Evolutionary conservation across 176 grass and related monocot genomes (phyloP), one percentile per base, ranked within the genome.

Genomic region (Zea luxurians): DNA sequence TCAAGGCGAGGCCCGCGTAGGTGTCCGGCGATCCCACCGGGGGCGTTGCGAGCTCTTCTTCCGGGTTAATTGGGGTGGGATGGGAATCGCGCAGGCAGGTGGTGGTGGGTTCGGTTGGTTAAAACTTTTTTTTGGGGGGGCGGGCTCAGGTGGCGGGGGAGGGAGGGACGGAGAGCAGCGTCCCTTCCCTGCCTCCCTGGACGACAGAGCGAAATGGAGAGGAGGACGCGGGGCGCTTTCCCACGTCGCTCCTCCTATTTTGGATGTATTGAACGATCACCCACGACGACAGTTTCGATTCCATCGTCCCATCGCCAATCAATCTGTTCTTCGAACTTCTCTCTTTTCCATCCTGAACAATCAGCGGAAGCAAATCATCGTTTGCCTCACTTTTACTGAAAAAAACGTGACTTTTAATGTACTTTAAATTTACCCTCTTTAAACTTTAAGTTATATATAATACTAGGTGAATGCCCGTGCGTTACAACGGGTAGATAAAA

Each of bases 41-140:
- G 61, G 80, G 68, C 73, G 75, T 34, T 2, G 61, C 69, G 50
- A 40, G 43, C 53, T 13, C 71, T 4, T 55, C 53, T 55, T 11
- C 37, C 37, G 76, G 36, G 47, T 8, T 57, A 68, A 43, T 79
- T 48, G 55, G 86, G 81, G 47, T 57, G 72, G 55, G 78, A 73
- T 57, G 72, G 55, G 78, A 73, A 76, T 84, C 70, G 70, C 70
- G 42, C 68, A 50, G 61, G 61, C 74, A 61, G 76, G 12, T 20
- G 80, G 74, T 54, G 69, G 68, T 68, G 76, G 70, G 80, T 69
- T 83, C 80, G 64, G 86, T 81, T 80, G 63, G 78, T 68, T 63
- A 54, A 52, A 57, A 2, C 13, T 54, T 76, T 62, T 79, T 79
- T 79, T 52, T 45, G 27, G 27, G 27, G 27, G 27, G 27, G 27